phyloP scores from a whole-genome alignment of 2,329 filamentous ascomycete genomes.

The Fusarium pseudonygamai region DNA sequence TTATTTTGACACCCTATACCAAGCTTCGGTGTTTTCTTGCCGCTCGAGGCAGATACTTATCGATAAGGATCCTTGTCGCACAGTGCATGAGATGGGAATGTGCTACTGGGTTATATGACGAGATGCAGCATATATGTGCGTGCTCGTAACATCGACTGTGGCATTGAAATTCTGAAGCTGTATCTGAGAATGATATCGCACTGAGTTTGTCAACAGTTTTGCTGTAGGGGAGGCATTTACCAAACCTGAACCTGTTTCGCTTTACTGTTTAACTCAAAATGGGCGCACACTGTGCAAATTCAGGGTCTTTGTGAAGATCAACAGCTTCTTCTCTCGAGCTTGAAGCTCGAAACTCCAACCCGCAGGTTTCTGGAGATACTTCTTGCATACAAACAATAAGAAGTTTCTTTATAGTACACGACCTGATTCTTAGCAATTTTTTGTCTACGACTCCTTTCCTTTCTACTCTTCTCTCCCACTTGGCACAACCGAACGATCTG shows the following conservation, averaged over 20 bases:
- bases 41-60: slow-evolving; percentile 36
- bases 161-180: too few species aligned
- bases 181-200: background rate
- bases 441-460: background rate
- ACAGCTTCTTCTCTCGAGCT: background rate
- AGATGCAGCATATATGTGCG: background rate
- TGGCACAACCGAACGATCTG: slow-evolving; percentile 12
- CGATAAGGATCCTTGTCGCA: slow-evolving; percentile 44
- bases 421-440: too few species aligned
- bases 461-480: slow-evolving; percentile 3
- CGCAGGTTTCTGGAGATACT: background rate
- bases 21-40: too few species aligned
- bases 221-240: background rate
- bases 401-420: background rate
- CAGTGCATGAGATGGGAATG: slow-evolving; percentile 10
- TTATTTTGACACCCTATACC: too few species aligned
- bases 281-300: slow-evolving; percentile 32
- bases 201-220: background rate
- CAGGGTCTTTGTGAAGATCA: slow-evolving; percentile 34
- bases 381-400: background rate
- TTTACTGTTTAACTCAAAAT: background rate
- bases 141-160: background rate
- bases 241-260: background rate
- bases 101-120: background rate
- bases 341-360: background rate